A percentile compares a stretch with the other conserved stretches of the same genome.
Conservation (phyloP, 2,329 filamentous ascomycete genomes). For the Colletotrichum nymphaeae region DNA sequence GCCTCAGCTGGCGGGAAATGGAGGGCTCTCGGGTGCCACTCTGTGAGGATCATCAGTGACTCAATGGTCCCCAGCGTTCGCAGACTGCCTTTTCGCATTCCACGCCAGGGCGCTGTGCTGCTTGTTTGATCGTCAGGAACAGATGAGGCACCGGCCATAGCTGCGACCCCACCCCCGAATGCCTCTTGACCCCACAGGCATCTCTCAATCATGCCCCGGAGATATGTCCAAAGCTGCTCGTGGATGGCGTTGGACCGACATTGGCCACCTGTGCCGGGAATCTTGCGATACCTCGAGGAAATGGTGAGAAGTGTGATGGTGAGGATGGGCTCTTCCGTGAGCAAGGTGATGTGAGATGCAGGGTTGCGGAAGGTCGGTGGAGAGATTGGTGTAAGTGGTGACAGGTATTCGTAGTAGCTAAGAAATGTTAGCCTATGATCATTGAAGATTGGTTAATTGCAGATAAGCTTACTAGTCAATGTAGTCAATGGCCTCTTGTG, state of each 20-base stretch:
- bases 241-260: conserved; percentile 93
- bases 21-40: conserved; percentile 95
- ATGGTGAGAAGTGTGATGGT: conserved; percentile 93
- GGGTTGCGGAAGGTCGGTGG: conserved; percentile 89
- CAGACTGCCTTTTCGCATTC: conserved; percentile 80
- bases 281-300: conserved; percentile 84
- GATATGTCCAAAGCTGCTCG: conserved; percentile 93
- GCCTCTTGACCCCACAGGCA: conserved; percentile 97
- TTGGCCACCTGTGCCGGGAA: conserved; percentile 82
- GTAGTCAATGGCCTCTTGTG: conserved; percentile 91
- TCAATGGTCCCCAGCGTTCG: conserved; percentile 94
- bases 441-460: background rate
- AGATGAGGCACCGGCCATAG: conserved; percentile 30
- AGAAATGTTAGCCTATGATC: conserved; percentile 19
- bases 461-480: conserved; percentile 80
- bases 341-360: conserved; percentile 80
- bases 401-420: conserved; percentile 91
- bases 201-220: conserved; percentile 94
- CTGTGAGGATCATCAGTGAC: conserved; percentile 91
- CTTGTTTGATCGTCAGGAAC: conserved; percentile 66
- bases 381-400: conserved; percentile 92
- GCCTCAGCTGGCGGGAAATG: conserved; percentile 90
- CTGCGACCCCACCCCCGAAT: conserved; percentile 82
- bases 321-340: conserved; percentile 93
- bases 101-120: conserved; percentile 77